Evolutionary conservation across 192 early-diverging fungal genomes (phyloP), one percentile per base, ranked within the genome.

Genomic region (Phycomyces blakesleeanus): DNA sequence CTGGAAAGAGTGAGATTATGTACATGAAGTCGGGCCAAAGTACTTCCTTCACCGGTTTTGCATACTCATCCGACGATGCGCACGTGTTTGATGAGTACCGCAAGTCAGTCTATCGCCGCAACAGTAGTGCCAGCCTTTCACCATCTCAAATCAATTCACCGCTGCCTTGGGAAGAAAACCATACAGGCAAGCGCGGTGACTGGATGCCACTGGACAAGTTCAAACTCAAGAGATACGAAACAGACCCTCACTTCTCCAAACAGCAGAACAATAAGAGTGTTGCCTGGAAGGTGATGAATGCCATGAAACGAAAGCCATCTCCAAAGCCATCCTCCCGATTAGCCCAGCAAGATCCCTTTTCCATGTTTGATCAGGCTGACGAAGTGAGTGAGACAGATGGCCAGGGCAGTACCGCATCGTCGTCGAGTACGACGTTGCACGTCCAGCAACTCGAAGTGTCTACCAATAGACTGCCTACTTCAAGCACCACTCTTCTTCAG

Each of bases 21-120:
- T 74, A 76, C 41, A 76, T 79, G 65, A 16, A 55, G 14, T 74
- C 78, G 0, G 78, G 78, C 18, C 73, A 74, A 52, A 68, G 78
- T 26, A 41, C 67, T 10, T 79, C 78, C 3, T 79, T 79, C 25
- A 79, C 72, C 15, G 78, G 78, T 1, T 79, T 77, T 51, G 78
- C 72, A 16, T 79, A 63, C 52, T 76, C 74, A 14, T 67, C 75
- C 11, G 75, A 76, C 44, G 78, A 79, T 58, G 63, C 61, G 24
- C 63, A 64, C 24, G 68, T 68, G 22, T 79, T 77, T 61, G 75
- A 79, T 37, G 51, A 57, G 25, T 71, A 68, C 24, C 59, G 75
- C 24, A 50, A 55, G 54, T 76, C 78, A 0, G 68, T 79, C 26
- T 79, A 79, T 52, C 64, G 63, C 6, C 39, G 39, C 22, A 26